Evolutionary conservation across 176 grass and related monocot genomes (phyloP), one percentile per base, ranked within the genome.

Genomic region (Typha latifolia): DNA sequence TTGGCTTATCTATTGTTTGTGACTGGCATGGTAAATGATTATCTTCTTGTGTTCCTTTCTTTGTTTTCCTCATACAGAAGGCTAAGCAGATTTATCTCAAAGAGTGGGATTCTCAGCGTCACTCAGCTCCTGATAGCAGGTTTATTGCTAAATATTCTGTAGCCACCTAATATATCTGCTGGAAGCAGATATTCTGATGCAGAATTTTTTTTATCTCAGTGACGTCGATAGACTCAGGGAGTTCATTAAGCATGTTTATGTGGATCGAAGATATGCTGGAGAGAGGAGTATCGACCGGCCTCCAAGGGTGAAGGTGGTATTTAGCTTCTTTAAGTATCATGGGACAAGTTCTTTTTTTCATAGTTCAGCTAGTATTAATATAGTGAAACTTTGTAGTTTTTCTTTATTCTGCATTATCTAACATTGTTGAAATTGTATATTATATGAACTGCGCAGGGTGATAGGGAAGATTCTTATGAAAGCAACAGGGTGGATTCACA

Each of bases 201-300:
- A 70, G 31, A 64, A 55, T 85, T 14, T 74, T 29, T 82, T 37
- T 51, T 31, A 43, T 77, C 47, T 61, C 68, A 89, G 86, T 69
- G 68, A 85, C 75, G 72, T 82, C 32, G 74, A 79, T 76, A 76
- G 48, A 66, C 74, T 85, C 32, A 82, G 86, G 73, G 79, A 76
- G 68, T 89, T 89, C 78, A 89, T 89, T 67, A 89, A 76, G 74
- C 75, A 72, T 72, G 65, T 85, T 51, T 89, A 89, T 72, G 78
- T 84, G 21, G 82, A 89, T 31, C 62, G 24, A 47, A 89, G 78
- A 73, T 89, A 68, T 47, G 53, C 57, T 29, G 66, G 70, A 22
- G 78, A 81, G 67, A 75, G 66, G 72, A 85, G 50, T 66, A 74
- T 49, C 61, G 62, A 84, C 48, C 69, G 72, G 53, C 70, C 69